Evolutionary conservation across 2,329 filamentous ascomycete species (phyloP), one percentile per base, ranked within the genome.

Genomic region (Sporothrix humicola): DNA sequence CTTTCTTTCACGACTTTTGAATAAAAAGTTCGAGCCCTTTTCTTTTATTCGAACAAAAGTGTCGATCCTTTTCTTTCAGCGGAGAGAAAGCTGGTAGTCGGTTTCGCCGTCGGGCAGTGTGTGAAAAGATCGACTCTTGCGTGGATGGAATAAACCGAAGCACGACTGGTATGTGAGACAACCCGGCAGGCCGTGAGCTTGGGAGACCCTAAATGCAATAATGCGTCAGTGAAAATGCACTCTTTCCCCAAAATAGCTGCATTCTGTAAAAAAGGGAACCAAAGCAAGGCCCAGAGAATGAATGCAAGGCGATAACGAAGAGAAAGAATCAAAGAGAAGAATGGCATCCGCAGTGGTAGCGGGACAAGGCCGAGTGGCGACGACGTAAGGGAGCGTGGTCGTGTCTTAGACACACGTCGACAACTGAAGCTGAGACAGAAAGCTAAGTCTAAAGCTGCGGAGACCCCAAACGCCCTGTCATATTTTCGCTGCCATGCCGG

Each of bases 371-470:
- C 50, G 9, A 31, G 72, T 48, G 66, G 26, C 58, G 48, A 58
- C 56, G 46, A 69, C 56, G 56, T 37, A 70, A 73, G 66, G 72
- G 66, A 70, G 56, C 20, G 48, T 65, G 46, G 72, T n/a, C 42
- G 31, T 44, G 66, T 70, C 54, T 73, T 17, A 70, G 58, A 73
- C 66, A 70, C 12, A 65, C 58, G 56, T 70, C 58, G 72, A 65
- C 66, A 20, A 73, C 50, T 46, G 65, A 56, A 73, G 72, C 72
- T 73, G 66, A 66, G 66, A 66, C 56, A 63, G 31, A 12, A 37
- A 61, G 63, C 58, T n/a, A 66, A 68, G 65, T 68, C 46, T 23
- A 66, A 44, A 48, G 42, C 52, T 73, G 71, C 63, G 52, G 23
- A 73, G 71, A 31, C 6, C 20, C 46, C 42, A 37, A 59, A 61